These are phyloP conservation scores for Erigeron canadensis DNA, from an alignment of 129 eudicot genomes.

Conservation along the genomic window DNA sequence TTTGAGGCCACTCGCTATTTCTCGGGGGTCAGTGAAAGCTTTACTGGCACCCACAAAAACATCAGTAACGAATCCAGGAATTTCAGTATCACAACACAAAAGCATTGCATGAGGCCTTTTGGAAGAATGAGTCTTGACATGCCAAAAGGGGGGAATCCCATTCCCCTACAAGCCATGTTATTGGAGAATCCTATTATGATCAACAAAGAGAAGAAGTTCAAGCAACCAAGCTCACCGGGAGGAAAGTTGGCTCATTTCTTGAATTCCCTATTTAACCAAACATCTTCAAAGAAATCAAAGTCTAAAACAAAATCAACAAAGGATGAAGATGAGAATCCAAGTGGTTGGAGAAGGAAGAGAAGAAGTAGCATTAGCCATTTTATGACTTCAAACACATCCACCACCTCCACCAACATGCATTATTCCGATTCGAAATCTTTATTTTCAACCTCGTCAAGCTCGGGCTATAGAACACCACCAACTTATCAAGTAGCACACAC, in stretches of 20 bases:
- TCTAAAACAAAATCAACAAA: conserved; percentile 51
- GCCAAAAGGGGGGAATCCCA: conserved; percentile 40
- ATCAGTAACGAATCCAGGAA: not conserved
- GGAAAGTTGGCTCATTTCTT: conserved; percentile 78
- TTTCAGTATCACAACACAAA: conserved; percentile 24
- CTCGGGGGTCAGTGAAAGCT: conserved; percentile 47
- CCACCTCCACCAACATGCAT: conserved; percentile 17
- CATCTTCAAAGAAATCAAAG: conserved; percentile 54
- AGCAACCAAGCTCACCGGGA: conserved; percentile 96
- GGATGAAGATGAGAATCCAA: conserved; percentile 62
- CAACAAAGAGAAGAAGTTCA: conserved; percentile 56
- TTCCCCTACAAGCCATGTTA: conserved; percentile 40
- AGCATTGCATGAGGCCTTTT: conserved; percentile 29
- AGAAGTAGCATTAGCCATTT: conserved; percentile 92
- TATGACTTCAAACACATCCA: conserved; percentile 26
- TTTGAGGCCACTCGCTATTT: conserved; percentile 84
- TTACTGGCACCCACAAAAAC: conserved; percentile 12
- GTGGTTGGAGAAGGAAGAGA: conserved; percentile 66
- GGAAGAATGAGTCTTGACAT: conserved; percentile 78
- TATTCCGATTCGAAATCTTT: conserved; percentile 52
- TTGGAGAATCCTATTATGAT: conserved; percentile 37
- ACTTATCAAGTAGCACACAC: conserved; percentile 42
- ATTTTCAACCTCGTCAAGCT: conserved; percentile 45
- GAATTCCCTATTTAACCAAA: conserved; percentile 77
- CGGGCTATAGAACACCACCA: conserved; percentile 81